A percentile compares a stretch with the other conserved stretches of the same genome.
Evolutionary conservation across 805 yeast genomes (phyloP).

Genomic region (Yarrowia sp.): DNA sequence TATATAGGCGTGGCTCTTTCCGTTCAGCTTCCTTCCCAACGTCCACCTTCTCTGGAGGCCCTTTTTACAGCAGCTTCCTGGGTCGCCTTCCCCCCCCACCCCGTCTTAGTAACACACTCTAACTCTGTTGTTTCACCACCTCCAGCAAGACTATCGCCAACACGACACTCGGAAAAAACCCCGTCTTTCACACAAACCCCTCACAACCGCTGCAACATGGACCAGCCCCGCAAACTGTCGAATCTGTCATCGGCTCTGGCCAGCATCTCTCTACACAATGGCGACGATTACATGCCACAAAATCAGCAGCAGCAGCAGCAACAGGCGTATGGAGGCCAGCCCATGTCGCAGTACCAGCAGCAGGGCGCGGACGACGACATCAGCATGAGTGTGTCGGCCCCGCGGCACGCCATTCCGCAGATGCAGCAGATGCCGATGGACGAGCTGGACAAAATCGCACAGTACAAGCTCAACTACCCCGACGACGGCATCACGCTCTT

Average conservation of each 20-base stretch:
- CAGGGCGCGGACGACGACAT: conserved; percentile 22
- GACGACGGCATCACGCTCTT: conserved; percentile 78
- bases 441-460: conserved; percentile 38
- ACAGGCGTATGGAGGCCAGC: conserved; percentile 18
- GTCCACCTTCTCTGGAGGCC: neutral
- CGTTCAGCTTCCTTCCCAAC: neutral
- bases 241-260: conserved; percentile 38
- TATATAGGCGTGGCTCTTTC: neutral
- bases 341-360: conserved; percentile 9
- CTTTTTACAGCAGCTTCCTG: too few relatives aligned
- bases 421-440: conserved; percentile 1
- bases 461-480: conserved; percentile 75
- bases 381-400: conserved; percentile 23
- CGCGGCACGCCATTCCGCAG: conserved; percentile 9
- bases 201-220: conserved; percentile 23
- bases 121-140: conserved; percentile 21
- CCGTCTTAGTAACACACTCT: conserved; percentile 12
- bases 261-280: conserved; percentile 32
- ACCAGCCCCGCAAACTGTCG: conserved; percentile 33
- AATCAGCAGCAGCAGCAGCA: conserved; percentile 18
- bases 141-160: conserved; percentile 18
- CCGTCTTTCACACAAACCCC: neutral
- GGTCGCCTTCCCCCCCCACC: neutral
- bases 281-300: conserved; percentile 13
- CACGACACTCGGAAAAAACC: neutral